A percentile compares a stretch with the other conserved stretches of the same genome.
Evolutionary conservation across 163 green algal genomes (phyloP).

Genomic region (Chlorella variabilis): DNA sequence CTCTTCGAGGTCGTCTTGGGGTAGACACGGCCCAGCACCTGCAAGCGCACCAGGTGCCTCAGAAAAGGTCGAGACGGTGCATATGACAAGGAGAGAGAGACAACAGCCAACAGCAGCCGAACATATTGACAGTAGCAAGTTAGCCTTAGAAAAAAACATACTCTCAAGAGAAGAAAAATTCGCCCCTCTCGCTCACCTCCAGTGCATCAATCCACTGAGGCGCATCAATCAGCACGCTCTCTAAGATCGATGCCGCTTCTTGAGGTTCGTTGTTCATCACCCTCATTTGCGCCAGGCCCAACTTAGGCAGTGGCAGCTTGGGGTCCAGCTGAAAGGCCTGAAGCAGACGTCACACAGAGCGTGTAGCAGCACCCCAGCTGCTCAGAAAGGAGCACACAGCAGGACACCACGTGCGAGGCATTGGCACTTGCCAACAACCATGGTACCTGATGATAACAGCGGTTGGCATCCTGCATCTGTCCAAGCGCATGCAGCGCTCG

Average conservation of each 20-base stretch:
- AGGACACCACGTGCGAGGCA: neutral
- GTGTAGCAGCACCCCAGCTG: neutral
- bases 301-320: slow-evolving; percentile 59
- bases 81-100: too few species aligned
- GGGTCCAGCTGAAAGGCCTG: slow-evolving; percentile 67
- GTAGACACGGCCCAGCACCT: slow-evolving; percentile 78
- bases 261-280: slow-evolving; percentile 55
- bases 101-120: neutral
- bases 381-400: neutral
- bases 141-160: too few species aligned
- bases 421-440: neutral
- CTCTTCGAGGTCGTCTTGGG: slow-evolving; percentile 25
- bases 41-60: too few species aligned
- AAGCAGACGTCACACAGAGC: neutral
- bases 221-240: slow-evolving; percentile 64
- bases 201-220: slow-evolving; percentile 77
- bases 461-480: slow-evolving; percentile 51
- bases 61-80: too few species aligned
- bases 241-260: slow-evolving; percentile 76
- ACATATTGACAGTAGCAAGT: too few species aligned
- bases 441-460: slow-evolving; percentile 61
- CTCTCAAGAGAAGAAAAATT: too few species aligned
- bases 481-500: slow-evolving; percentile 69
- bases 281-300: slow-evolving; percentile 83
- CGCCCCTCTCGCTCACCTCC: too few species aligned